Evolutionary conservation across 805 yeast species (phyloP).

Genomic region (Ogataea methylovora): DNA sequence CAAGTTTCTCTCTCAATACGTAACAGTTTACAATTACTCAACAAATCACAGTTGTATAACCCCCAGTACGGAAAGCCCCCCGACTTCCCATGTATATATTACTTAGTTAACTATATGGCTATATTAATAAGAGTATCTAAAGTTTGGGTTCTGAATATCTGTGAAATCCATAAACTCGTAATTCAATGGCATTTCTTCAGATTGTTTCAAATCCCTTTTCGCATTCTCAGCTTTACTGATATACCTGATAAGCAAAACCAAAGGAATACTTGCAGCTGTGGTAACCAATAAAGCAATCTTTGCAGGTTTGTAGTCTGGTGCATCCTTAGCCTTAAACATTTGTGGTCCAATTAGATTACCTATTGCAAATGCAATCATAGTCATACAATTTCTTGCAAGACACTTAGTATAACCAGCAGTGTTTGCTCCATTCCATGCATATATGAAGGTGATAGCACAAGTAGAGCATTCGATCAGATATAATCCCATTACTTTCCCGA

Average conservation of each 20-base stretch:
- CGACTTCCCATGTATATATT: no score
- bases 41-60: no score
- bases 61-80: no score
- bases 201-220: conserved; percentile 13
- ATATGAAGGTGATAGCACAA: conserved; percentile 19
- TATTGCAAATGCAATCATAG: conserved; percentile 53
- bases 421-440: conserved; percentile 26
- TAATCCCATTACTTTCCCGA: conserved; percentile 20
- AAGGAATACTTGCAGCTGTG: conserved; percentile 7
- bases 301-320: conserved; percentile 51
- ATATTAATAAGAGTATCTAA: conserved; percentile 24
- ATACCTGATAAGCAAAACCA: not conserved
- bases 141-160: conserved; percentile 31
- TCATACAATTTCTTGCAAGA: conserved; percentile 42
- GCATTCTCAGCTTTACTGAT: conserved; percentile 6
- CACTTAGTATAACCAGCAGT: conserved; percentile 63
- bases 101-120: no score
- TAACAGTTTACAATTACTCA: no score
- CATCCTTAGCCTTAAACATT: conserved; percentile 46
- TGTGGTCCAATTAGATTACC: conserved; percentile 70
- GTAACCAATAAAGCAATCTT: conserved; percentile 44
- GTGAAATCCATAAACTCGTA: conserved; percentile 39
- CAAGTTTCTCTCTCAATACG: no score
- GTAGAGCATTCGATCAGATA: conserved; percentile 19
- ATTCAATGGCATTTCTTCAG: conserved; percentile 21